phyloP scores from a whole-genome alignment of 169 alveolate species.

The Plasmodium reichenowi region DNA sequence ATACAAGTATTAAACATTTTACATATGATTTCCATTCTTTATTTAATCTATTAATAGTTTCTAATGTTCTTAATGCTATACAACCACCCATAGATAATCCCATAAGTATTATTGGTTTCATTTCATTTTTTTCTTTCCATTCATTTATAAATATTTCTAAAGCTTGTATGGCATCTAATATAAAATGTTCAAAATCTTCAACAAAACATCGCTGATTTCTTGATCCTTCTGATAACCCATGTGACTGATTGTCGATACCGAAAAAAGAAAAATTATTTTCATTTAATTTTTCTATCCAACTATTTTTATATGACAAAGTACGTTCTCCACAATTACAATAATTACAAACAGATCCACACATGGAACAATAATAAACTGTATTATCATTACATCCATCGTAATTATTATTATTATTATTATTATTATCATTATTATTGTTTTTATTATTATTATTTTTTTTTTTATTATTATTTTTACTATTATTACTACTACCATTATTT shows the following conservation, averaged over 20 bases:
- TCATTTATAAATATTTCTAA: conserved; percentile 75
- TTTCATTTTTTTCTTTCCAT: conserved; percentile 61
- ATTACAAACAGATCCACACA: conserved; percentile 56
- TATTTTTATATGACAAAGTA: conserved; percentile 79
- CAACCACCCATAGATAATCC: conserved; percentile 74
- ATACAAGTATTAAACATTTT: conserved; percentile 29
- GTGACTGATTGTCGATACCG: conserved; percentile 83
- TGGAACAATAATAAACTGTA: conserved; percentile 43
- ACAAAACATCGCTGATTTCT: conserved; percentile 76
- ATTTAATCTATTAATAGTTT: conserved; percentile 21
- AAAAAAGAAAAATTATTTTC: conserved; percentile 77
- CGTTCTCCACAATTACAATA: conserved; percentile 60
- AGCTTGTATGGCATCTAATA: conserved; percentile 80
- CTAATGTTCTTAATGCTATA: conserved; percentile 50
- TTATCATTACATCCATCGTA: conserved; percentile 5
- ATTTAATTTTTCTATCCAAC: conserved; percentile 81
- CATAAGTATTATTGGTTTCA: conserved; percentile 58
- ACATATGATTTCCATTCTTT: conserved; percentile 57
- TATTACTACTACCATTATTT: neutral
- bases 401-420: neutral
- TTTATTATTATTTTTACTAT: neutral
- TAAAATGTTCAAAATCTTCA: conserved; percentile 69
- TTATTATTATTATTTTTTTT: neutral
- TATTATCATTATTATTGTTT: neutral
- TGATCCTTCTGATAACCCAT: conserved; percentile 82